Percentiles rank a stretch among this genome's conserved stretches.
These are phyloP conservation scores for Stellera chamaejasme DNA, from an alignment of 345 rosid genomes.

Conservation along the genomic window DNA sequence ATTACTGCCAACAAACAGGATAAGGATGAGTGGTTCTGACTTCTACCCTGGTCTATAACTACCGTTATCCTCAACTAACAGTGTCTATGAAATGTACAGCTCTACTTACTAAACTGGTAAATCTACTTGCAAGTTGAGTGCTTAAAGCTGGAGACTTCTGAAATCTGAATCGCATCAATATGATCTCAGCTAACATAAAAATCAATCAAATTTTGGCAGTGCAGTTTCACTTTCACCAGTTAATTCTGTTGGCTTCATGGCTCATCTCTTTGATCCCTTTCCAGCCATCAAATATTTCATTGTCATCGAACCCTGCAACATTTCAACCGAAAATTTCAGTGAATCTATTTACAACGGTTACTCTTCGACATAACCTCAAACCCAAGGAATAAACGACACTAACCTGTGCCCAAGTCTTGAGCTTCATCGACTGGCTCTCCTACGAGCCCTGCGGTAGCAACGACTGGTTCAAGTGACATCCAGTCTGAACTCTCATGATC, in stretches of 20 bases:
- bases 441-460: conserved; percentile 25
- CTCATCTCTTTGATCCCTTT: conserved; percentile 34
- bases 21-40: too few species aligned
- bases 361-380: not conserved
- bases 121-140: too few species aligned
- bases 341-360: not conserved
- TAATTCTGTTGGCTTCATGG: conserved; percentile 8
- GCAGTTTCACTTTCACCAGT: too few species aligned
- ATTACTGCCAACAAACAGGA: too few species aligned
- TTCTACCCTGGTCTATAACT: too few species aligned
- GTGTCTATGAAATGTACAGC: too few species aligned
- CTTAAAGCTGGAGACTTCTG: too few species aligned
- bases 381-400: conserved; percentile 4
- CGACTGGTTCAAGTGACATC: conserved; percentile 48
- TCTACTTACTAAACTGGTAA: too few species aligned
- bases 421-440: conserved; percentile 43
- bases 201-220: too few species aligned
- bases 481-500: conserved; percentile 53
- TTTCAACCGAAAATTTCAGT: not conserved
- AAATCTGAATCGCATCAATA: too few species aligned
- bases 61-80: too few species aligned
- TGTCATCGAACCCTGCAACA: conserved; percentile 62
- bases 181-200: too few species aligned
- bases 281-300: conserved; percentile 44
- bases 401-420: conserved; percentile 58